Evolutionary conservation across 805 yeast species (phyloP), one percentile per base, ranked within the genome.

Genomic region (Sungouiozyma ichnusensis): DNA sequence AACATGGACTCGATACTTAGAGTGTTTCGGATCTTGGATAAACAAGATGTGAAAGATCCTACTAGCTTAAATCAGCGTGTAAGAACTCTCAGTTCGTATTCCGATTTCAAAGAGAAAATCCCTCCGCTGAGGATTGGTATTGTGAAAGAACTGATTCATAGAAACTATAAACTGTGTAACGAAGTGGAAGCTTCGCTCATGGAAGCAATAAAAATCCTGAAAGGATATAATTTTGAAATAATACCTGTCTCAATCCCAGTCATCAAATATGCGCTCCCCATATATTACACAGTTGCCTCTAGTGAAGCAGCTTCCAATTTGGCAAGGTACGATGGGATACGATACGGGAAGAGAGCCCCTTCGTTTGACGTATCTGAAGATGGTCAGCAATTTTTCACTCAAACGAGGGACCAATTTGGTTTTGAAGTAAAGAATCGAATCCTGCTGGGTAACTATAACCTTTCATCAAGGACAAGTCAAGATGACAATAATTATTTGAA

Each of bases 251-350:
- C 92, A 0, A 57, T 90, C 0, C 94, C 95, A 4, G 66, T 81
- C 0, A 64, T 87, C 8, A 72, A 72, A 44, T 64, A 70, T 41
- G 72, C 88, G 19, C 63, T 92, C 15, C 87, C 94, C 20, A 75
- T 86, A 0, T 92, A 92, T 61, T 90, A 84, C 57, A 83, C 95
- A 0, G 52, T 94, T 32, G 88, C 92, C 2, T 83, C 96, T 0
- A 83, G 96, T 0, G 98, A 92, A 55, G 97, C 97, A 0, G 80
- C 94, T 1, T 90, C 97, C 0, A 92, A 92, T 56, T 69, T 92
- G 38, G 75, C 96, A 1, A 69, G 97, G 27, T 92, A 73, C 55
- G 98, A 92, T 62, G 98, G 98, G 2, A 66, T 88, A 16, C 68
- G 97, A 43, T 92, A 81, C 57, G 97, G 97, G 0, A 62, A 55